Evolutionary conservation across 306 rosid genomes (phyloP).

Genomic region (Urtica urens): DNA sequence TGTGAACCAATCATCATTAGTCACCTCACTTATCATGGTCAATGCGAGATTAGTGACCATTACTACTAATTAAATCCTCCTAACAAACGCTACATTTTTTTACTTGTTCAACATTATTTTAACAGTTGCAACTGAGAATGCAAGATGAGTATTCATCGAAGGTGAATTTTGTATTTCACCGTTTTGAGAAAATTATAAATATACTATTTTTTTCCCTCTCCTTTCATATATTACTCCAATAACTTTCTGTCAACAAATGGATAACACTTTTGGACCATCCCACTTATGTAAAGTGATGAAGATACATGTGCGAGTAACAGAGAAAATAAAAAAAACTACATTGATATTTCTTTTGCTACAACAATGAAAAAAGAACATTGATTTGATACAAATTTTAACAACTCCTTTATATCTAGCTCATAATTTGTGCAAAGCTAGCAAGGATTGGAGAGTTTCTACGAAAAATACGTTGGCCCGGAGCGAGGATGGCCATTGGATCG

Average conservation of each 20-base stretch:
- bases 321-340: background rate
- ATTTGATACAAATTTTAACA: background rate
- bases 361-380: background rate
- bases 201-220: slow-evolving; percentile 3
- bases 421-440: background rate
- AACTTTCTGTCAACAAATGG: slow-evolving; percentile 9
- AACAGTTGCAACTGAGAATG: too few relatives aligned
- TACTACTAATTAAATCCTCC: too few relatives aligned
- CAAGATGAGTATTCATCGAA: too few relatives aligned
- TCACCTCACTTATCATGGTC: too few relatives aligned
- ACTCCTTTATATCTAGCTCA: background rate
- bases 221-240: slow-evolving; percentile 7
- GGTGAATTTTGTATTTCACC: too few relatives aligned
- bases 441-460: slow-evolving; percentile 24
- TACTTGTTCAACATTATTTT: too few relatives aligned
- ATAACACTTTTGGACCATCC: slow-evolving; percentile 14
- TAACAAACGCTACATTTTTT: too few relatives aligned
- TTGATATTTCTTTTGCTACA: background rate
- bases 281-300: slow-evolving; percentile 2
- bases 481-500: slow-evolving; percentile 79
- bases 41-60: too few relatives aligned
- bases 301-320: slow-evolving; percentile 6
- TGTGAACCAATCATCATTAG: slow-evolving; percentile 9
- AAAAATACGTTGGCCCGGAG: slow-evolving; percentile 86
- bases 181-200: background rate